phyloP scores from a whole-genome alignment of 2,329 filamentous ascomycete species.

The Cryoendolithus antarcticus region DNA sequence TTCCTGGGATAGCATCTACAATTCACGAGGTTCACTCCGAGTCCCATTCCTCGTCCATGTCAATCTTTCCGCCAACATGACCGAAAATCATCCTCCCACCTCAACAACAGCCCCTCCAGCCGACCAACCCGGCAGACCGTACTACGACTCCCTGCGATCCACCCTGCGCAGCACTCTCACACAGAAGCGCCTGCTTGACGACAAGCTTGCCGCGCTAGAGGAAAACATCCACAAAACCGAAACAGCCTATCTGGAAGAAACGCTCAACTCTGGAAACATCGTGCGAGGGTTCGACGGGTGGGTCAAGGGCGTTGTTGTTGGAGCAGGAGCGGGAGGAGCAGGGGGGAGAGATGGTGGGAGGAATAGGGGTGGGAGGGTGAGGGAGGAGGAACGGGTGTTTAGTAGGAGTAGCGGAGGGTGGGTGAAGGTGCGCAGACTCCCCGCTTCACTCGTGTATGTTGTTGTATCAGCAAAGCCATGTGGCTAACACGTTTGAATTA shows the following conservation, averaged over 20 bases:
- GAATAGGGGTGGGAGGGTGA: constrained; percentile 50
- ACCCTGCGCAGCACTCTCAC: constrained; percentile 55
- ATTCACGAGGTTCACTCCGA: no score
- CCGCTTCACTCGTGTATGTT: no score
- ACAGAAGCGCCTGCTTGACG: constrained; percentile 53
- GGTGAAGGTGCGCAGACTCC: constrained; percentile 19
- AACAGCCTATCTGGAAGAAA: constrained; percentile 79
- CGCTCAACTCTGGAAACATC: constrained; percentile 76
- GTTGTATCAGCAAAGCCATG: not conserved
- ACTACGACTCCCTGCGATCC: constrained; percentile 60
- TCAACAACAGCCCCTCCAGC: constrained; percentile 17
- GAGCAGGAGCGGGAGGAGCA: constrained; percentile 17
- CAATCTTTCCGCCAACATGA: constrained; percentile 24
- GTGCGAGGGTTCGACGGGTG: constrained; percentile 97
- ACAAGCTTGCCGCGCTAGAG: constrained; percentile 42
- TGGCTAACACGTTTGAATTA: constrained; percentile 1
- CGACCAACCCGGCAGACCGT: constrained; percentile 40
- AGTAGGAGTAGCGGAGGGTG: constrained; percentile 22
- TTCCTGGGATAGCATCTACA: no score
- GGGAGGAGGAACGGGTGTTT: constrained; percentile 64
- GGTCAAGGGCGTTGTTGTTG: constrained; percentile 63
- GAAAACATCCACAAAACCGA: constrained; percentile 77
- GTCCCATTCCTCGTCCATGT: no score
- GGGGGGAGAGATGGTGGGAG: constrained; percentile 37
- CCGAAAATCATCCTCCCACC: constrained; percentile 33